Base-by-base conservation (phyloP, 768 basidiomycete genomes). In the Leccinum broughii region DNA sequence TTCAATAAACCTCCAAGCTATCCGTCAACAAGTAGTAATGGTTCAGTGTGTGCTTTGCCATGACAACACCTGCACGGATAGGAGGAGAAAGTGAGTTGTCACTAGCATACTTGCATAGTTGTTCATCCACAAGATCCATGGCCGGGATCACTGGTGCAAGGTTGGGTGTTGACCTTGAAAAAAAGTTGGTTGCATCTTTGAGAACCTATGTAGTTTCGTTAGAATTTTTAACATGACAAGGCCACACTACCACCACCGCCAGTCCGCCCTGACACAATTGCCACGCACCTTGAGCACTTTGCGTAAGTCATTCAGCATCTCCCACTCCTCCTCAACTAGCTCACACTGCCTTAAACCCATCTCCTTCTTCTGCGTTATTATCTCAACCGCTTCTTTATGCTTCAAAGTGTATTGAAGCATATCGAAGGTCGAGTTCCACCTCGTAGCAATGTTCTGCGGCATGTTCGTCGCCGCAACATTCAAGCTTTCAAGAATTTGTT, bases 401-500 rank as follows among this genome's bases (percentile, higher is more conserved):
- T 39, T 39, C 39, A 39, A 17, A 7, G 39, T 2, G 3, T 41
- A 41, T 4, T 41, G 6, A 6, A 41, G 6, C 39, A 41, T 41
- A 9, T 17, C 1, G 17, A 41, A 41, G 0, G 39, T 41, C 0
- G 39, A 41, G 8, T 17, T 41, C 39, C 39, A 41, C 3, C 39
- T 15, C 0, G 39, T 41, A 17, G 39, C 3, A 3, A 41, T 0
- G 4, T 41, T 2, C 1, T 0, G 17, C 3, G 3, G 39, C 17
- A 41, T 3, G 6, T 37, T 37, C 35, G 3, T 41, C 0, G 17
- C 39, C 0, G 7, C 1, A 41, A 7, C 0, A 0, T 41, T 41
- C 39, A 41, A 41, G 15, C 17, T 0, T 7, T 17, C 17, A 3
- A 41, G 39, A 4, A 17, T 41, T 1, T 2, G 5, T 1, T 3